Evolutionary conservation across 108 stramenopile species (phyloP), one percentile per base, ranked within the genome.

Genomic region (Epithemia pelagica): DNA sequence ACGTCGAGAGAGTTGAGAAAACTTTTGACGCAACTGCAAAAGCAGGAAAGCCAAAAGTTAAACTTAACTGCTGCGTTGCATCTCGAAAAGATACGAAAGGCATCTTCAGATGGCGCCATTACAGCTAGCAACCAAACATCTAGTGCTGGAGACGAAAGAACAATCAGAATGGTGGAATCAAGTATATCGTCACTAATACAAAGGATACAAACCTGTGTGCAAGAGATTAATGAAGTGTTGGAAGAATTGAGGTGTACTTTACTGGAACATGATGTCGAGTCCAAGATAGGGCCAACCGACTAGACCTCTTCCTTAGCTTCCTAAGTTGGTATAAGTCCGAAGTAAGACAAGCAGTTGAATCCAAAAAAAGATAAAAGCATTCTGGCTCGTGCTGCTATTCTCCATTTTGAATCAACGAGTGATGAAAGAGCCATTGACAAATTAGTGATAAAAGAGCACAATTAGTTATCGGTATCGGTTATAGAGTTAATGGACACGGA

Each of bases 31-130:
- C 66, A 79, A 32, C 66, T 93, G 65, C 92, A 93, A 75, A 30
- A 70, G 10, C 64, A 66, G n/a, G 92, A 93, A 73, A 62, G 74
- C 59, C 76, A 90, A 68, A 93, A 93, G 61, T 67, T 93, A 56
- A 88, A 86, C 30, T 56, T 83, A 32, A 93, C 92, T 1, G 92
- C 92, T 0, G 92, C 92, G 21, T 64, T 75, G 30, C 92, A 93
- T 70, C 67, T 93, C 78, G 92, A 93, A 77, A 64, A 75, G 32
- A 80, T 93, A 15, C 77, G 92, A 0, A 64, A 82, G 58, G 64
- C 57, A 19, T 78, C 85, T 67, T 32, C 52, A 25, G n/a, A 74
- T 64, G 37, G 10, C 37, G 15, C 5, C 15, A 46, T 15, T 5
- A 46, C 37, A 5, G 37, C 5, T 5, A 46, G 37, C 10, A 15